Conservation (phyloP, 257 asterid species). For the Penstemon davidsonii region DNA sequence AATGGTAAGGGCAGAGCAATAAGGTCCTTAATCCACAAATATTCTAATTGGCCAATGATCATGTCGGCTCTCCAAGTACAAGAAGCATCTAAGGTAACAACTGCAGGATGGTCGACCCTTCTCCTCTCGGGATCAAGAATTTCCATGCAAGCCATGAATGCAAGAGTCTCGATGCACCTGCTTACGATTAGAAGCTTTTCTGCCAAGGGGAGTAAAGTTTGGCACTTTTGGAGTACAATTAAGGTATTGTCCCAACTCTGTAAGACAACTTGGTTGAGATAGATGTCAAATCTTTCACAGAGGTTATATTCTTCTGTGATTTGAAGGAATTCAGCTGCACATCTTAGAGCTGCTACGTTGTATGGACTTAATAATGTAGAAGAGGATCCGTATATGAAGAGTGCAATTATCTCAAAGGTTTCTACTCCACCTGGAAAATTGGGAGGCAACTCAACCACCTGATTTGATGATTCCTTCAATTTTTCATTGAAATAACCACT, state of each 20-base stretch:
- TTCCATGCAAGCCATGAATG: constrained; percentile 92
- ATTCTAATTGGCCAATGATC: constrained; percentile 30
- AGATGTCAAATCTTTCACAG: constrained; percentile 63
- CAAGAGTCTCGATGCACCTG: constrained; percentile 77
- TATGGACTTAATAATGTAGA: constrained; percentile 56
- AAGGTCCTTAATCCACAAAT: constrained; percentile 66
- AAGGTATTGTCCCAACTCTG: constrained; percentile 72
- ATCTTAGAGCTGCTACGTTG: constrained; percentile 63
- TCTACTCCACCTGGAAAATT: constrained; percentile 71
- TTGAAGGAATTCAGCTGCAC: constrained; percentile 69
- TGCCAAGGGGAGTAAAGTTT: constrained; percentile 51
- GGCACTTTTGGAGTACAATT: constrained; percentile 63
- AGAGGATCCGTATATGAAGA: constrained; percentile 63
- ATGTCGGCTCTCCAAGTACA: constrained; percentile 21
- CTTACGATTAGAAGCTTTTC: constrained; percentile 66
- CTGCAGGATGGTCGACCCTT: constrained; percentile 44
- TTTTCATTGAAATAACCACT: constrained; percentile 63
- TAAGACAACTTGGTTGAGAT: constrained; percentile 69
- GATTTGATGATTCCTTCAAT: constrained; percentile 47
- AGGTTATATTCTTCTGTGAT: constrained; percentile 61
- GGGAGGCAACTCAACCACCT: constrained; percentile 51
- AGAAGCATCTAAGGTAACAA: constrained; percentile 43
- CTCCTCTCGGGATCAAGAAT: constrained; percentile 82
- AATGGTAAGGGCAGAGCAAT: constrained; percentile 58
- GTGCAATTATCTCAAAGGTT: constrained; percentile 64